Percentiles rank a stretch among this genome's conserved stretches.
Conservation (phyloP, 495 filamentous ascomycete species). For the Haplographium delicatum region DNA sequence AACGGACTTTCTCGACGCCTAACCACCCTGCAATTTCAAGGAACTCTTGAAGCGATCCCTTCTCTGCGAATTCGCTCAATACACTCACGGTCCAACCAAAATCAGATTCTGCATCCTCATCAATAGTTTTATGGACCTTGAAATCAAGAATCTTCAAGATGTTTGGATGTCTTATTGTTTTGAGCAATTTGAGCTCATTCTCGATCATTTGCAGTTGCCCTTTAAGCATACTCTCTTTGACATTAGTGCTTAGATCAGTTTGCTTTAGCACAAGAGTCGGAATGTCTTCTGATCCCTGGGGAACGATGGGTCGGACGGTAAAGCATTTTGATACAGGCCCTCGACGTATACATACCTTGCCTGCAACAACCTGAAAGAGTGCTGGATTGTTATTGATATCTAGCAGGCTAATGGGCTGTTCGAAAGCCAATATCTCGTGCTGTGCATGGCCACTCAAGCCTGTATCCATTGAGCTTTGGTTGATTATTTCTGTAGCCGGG, state of each 20-base stretch:
- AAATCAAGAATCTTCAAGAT: conserved; percentile 74
- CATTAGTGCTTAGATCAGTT: conserved; percentile 47
- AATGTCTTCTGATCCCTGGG: conserved; percentile 36
- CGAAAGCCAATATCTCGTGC: conserved; percentile 58
- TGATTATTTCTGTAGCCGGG: conserved; percentile 26
- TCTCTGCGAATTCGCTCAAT: conserved; percentile 71
- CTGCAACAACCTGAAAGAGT: conserved; percentile 59
- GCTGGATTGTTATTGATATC: conserved; percentile 51
- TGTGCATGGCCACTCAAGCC: conserved; percentile 27
- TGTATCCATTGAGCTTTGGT: conserved; percentile 31
- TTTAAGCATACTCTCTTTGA: conserved; percentile 57
- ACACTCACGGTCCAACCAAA: conserved; percentile 71
- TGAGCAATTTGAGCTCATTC: conserved; percentile 63
- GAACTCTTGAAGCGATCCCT: conserved; percentile 76
- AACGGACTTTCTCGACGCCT: conserved; percentile 63
- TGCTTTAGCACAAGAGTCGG: conserved; percentile 69
- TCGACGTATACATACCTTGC: conserved; percentile 51
- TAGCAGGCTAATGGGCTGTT: conserved; percentile 58
- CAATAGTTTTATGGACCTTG: conserved; percentile 54
- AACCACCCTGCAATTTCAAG: conserved; percentile 73
- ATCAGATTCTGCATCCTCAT: conserved; percentile 35
- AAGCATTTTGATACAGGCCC: conserved; percentile 57
- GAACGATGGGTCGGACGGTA: conserved; percentile 59
- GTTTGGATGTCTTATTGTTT: conserved; percentile 69
- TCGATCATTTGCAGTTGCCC: conserved; percentile 63